Conservation (phyloP, 192 early-diverging fungal species). For the Coemansia javaensis region DNA sequence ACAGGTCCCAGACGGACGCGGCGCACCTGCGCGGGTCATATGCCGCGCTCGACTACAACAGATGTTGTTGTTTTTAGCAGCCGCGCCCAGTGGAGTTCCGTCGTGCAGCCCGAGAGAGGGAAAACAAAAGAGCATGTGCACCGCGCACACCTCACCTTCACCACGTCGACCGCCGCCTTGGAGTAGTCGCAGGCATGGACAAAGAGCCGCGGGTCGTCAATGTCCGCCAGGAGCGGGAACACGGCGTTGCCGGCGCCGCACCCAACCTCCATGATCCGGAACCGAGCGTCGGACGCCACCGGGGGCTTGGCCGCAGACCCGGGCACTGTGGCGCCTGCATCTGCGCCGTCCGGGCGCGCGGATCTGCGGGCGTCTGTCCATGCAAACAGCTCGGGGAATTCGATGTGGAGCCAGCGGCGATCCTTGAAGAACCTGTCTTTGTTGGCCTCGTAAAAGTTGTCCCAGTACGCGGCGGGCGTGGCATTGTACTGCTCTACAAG, state of each 20-base stretch:
- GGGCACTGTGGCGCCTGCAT: too few relatives aligned
- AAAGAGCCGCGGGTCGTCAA: slow-evolving; percentile 55
- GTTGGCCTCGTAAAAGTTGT: slow-evolving; percentile 74
- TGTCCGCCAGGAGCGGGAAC: slow-evolving; percentile 67
- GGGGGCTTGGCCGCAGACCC: too few relatives aligned
- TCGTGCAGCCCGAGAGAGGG: too few relatives aligned
- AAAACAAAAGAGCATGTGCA: too few relatives aligned
- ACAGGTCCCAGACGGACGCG: slow-evolving; percentile 74
- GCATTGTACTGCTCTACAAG: slow-evolving; percentile 51
- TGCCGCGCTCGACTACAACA: slow-evolving; percentile 48
- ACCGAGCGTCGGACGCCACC: slow-evolving; percentile 10
- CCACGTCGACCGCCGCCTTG: slow-evolving; percentile 64
- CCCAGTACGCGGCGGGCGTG: slow-evolving; percentile 60
- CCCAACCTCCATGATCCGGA: slow-evolving; percentile 70
- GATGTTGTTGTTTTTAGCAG: too few relatives aligned
- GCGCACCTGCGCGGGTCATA: slow-evolving; percentile 61
- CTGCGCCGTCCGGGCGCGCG: neutral
- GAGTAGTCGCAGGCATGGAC: slow-evolving; percentile 77
- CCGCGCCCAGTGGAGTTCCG: too few relatives aligned
- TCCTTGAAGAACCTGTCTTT: slow-evolving; percentile 94
- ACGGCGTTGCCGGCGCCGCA: slow-evolving; percentile 78
- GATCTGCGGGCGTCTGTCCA: slow-evolving; percentile 34
- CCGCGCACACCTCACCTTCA: slow-evolving; percentile 63
- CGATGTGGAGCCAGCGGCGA: slow-evolving; percentile 87
- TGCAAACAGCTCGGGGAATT: slow-evolving; percentile 84